phyloP scores from a whole-genome alignment of 2,329 filamentous ascomycete genomes.

The Blastomyces gilchristii region DNA sequence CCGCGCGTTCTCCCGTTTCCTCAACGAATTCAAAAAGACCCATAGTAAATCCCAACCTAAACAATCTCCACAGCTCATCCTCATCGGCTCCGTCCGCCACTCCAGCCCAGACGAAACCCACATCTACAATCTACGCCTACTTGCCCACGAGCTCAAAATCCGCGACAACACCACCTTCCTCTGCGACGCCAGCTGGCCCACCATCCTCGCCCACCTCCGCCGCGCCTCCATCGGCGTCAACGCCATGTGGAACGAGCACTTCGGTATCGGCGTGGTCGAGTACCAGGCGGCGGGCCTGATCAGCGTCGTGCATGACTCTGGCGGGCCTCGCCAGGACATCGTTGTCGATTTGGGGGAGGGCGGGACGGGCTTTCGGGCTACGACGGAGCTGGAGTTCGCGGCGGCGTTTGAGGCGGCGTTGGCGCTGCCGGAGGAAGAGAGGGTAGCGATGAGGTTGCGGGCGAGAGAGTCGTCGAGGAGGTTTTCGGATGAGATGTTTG shows the following conservation, averaged over 20 bases:
- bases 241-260: constrained; percentile 99
- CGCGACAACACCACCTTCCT: constrained; percentile 79
- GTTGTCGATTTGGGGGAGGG: constrained; percentile 67
- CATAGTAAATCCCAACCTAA: constrained; percentile 14
- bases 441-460: constrained; percentile 61
- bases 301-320: constrained; percentile 83
- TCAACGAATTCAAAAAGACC: constrained; percentile 44
- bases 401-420: constrained; percentile 69
- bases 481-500: constrained; percentile 84
- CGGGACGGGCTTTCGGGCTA: constrained; percentile 81
- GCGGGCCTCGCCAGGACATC: constrained; percentile 88
- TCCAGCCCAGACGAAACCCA: constrained; percentile 40
- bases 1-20: constrained; percentile 69
- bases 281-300: constrained; percentile 94
- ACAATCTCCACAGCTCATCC: constrained; percentile 51
- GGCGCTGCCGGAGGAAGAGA: constrained; percentile 50
- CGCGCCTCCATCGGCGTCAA: constrained; percentile 80
- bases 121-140: constrained; percentile 77
- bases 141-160: constrained; percentile 77
- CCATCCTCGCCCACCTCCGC: constrained; percentile 69
- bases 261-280: constrained; percentile 95
- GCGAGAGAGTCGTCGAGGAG: constrained; percentile 69
- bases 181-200: constrained; percentile 79
- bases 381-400: constrained; percentile 68
- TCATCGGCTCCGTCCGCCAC: constrained; percentile 88